Evolutionary conservation across 768 basidiomycete species (phyloP).

Genomic region (Suillus tomentosus): DNA sequence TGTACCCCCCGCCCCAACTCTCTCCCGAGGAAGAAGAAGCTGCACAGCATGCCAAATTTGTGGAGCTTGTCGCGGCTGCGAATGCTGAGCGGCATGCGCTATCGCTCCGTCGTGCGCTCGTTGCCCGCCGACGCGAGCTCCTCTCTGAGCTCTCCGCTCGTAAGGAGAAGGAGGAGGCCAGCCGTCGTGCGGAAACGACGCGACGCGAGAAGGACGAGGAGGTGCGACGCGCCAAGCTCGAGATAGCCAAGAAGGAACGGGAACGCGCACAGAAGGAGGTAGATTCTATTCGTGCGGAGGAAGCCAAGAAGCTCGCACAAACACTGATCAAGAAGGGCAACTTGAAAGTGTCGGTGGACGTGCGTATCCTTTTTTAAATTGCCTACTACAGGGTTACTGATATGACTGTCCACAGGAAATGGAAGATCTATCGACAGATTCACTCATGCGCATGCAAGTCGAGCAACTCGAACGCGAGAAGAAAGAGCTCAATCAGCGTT

Average conservation of each 20-base stretch:
- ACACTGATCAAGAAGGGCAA: conserved; percentile 79
- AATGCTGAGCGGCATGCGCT: conserved; percentile 78
- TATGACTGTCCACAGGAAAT: conserved; percentile 54
- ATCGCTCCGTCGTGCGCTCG: conserved; percentile 74
- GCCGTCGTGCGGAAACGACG: conserved; percentile 67
- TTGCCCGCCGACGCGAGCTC: conserved; percentile 83
- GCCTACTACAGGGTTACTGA: conserved; percentile 17
- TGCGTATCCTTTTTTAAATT: conserved; percentile 36
- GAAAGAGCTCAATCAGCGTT: conserved; percentile 77
- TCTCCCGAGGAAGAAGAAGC: conserved; percentile 50
- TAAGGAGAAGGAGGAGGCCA: conserved; percentile 88
- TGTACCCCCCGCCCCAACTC: conserved; percentile 47
- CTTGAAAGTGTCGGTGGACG: conserved; percentile 69
- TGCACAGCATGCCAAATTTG: conserved; percentile 54
- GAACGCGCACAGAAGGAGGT: conserved; percentile 75
- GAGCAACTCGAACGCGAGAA: conserved; percentile 97
- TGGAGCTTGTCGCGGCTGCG: conserved; percentile 60
- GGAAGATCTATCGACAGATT: conserved; percentile 82
- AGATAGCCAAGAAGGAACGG: conserved; percentile 64
- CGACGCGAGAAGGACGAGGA: conserved; percentile 74
- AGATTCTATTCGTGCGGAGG: conserved; percentile 58
- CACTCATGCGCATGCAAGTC: conserved; percentile 87
- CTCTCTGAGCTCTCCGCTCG: conserved; percentile 80
- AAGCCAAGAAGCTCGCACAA: conserved; percentile 88
- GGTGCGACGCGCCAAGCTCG: conserved; percentile 59